Evolutionary conservation across 2,329 filamentous ascomycete genomes (phyloP), one percentile per base, ranked within the genome.

Genomic region (Aspergillus novofumigatus): DNA sequence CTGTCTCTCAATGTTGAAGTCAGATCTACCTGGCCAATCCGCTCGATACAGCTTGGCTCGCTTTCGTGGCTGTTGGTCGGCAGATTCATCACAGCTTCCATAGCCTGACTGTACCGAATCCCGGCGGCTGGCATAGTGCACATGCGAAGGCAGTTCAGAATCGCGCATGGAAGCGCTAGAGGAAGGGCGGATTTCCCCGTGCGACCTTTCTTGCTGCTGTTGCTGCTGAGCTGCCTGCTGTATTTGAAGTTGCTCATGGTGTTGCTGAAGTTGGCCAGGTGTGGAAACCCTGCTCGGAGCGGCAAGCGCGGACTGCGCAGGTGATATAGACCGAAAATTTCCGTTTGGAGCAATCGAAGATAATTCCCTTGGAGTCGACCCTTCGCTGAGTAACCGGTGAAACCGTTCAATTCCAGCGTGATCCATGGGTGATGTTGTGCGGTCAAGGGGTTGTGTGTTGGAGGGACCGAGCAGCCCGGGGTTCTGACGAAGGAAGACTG

Each of bases 31-130:
- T n/a, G 86, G 86, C 76, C 86, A 88, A 61, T 89, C 85, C 11
- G 87, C 84, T 68, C 88, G 84, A 21, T 86, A 91, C 25, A 88
- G 84, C 68, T 91, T 94, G 35, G 87, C 92, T 66, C 92, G 84
- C 75, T 96, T 97, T 66, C 86, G 89, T 61, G 81, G 78, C 26
- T 83, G 83, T 4, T 80, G 80, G 52, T 87, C 85, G 3, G 68
- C 66, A 17, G 61, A 84, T 66, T 93, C 88, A 63, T 91, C 87
- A 4, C 86, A 87, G 45, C 88, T 92, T 9, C 86, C 90, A 70
- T 89, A 90, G 17, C 88, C 88, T 4, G 77, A 78, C 42, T 76
- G 69, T 9, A 76, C 65, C 1, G 74, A 77, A n/a, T 66, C 69
- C 55, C 73, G 69, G 52, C 75, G 72, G 21, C 59, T 59, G 29